Evolutionary conservation across 768 basidiomycete genomes (phyloP).

Genomic region (Paxillus rubicundulus): DNA sequence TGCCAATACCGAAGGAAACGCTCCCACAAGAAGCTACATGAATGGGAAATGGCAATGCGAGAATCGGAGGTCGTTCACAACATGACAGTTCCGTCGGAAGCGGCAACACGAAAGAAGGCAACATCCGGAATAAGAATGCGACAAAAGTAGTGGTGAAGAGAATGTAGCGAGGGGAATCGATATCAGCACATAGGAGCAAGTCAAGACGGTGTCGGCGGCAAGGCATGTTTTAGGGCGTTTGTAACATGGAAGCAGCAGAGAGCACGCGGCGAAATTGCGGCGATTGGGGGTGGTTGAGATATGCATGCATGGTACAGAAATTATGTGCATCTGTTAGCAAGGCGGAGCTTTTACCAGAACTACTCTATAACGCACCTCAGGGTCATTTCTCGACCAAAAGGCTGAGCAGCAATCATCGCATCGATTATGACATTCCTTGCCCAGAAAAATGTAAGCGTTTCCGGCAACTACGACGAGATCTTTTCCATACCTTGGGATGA

Average conservation of each 20-base stretch:
- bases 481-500: conserved; percentile 35
- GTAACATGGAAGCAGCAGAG: neutral
- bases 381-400: conserved; percentile 53
- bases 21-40: conserved; percentile 45
- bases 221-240: neutral
- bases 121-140: neutral
- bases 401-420: conserved; percentile 46
- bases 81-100: neutral
- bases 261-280: neutral
- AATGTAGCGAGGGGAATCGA: neutral
- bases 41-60: no score
- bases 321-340: neutral
- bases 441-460: neutral
- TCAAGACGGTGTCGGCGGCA: neutral
- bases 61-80: no score
- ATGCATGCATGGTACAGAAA: neutral
- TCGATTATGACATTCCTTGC: conserved; percentile 45
- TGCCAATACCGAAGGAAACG: conserved; percentile 41
- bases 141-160: neutral
- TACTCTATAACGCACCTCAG: conserved; percentile 32
- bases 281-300: neutral
- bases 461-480: neutral
- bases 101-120: neutral
- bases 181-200: neutral
- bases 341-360: neutral